These are phyloP conservation scores for Cerioporus squamosus DNA, from an alignment of 1,284 basidiomycete genomes.

Conservation along the genomic window DNA sequence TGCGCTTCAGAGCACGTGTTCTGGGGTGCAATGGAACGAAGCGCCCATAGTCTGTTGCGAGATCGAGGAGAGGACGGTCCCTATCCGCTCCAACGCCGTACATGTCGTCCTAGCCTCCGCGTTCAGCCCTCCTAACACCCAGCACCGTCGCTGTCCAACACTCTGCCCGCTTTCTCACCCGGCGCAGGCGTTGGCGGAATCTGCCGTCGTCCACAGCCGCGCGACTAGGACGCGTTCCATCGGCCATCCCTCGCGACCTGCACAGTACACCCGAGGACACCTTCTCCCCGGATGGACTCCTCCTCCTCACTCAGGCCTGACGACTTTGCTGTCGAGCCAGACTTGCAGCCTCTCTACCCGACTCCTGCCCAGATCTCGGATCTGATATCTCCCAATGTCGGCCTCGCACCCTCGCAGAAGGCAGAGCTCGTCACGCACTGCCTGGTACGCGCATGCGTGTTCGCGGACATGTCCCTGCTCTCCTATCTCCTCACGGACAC, in stretches of 20 bases:
- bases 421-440: slow-evolving; percentile 71
- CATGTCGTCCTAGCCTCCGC: background rate
- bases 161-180: too few species aligned
- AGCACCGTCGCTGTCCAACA: too few species aligned
- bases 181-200: slow-evolving; percentile 1
- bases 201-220: slow-evolving; percentile 6
- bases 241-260: slow-evolving; percentile 10
- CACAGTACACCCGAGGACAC: background rate
- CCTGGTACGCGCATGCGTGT: slow-evolving; percentile 71
- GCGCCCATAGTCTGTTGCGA: background rate
- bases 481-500: slow-evolving; percentile 74
- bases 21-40: background rate
- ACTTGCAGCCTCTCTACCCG: slow-evolving; percentile 77
- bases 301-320: slow-evolving; percentile 33
- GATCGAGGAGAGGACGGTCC: background rate
- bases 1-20: background rate
- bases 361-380: slow-evolving; percentile 63
- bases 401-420: slow-evolving; percentile 69
- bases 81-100: background rate
- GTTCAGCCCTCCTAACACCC: background rate
- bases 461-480: slow-evolving; percentile 73
- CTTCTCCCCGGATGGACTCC: slow-evolving; percentile 21
- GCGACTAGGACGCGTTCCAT: background rate
- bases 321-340: slow-evolving; percentile 72
- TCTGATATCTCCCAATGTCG: slow-evolving; percentile 66